Evolutionary conservation across 768 basidiomycete species (phyloP).

Genomic region (Wakefieldia striispora): DNA sequence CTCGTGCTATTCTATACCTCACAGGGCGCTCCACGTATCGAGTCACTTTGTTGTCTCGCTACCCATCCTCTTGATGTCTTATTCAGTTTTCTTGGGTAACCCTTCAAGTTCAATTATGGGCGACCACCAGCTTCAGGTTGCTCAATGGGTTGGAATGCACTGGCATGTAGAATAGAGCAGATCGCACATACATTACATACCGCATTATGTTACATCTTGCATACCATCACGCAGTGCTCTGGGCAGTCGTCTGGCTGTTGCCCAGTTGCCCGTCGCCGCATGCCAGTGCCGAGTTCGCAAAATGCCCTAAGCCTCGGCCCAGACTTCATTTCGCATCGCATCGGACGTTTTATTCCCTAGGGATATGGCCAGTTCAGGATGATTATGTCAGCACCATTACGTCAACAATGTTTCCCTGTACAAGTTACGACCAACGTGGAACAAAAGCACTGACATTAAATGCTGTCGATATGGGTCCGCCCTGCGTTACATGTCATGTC

Average conservation of each 20-base stretch:
- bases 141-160: conserved; percentile 29
- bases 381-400: too few species aligned
- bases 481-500: too few species aligned
- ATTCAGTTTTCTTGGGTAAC: conserved; percentile 28
- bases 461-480: neutral
- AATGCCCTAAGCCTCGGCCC: conserved; percentile 2
- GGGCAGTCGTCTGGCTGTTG: too few species aligned
- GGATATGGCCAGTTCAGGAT: too few species aligned
- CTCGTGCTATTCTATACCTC: conserved; percentile 12
- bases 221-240: conserved; percentile 9
- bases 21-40: neutral
- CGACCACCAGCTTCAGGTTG: conserved; percentile 22
- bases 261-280: conserved; percentile 1
- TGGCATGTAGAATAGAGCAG: conserved; percentile 33
- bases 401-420: too few species aligned
- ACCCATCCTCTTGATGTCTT: conserved; percentile 28
- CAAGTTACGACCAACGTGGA: too few species aligned
- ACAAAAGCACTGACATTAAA: too few species aligned
- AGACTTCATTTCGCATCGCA: conserved; percentile 8
- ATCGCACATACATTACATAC: conserved; percentile 29
- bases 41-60: neutral
- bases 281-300: neutral
- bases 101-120: conserved; percentile 19
- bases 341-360: too few species aligned
- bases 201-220: conserved; percentile 20